Conservation (phyloP, 31 red algal genomes). For the Endocladia muricata region DNA sequence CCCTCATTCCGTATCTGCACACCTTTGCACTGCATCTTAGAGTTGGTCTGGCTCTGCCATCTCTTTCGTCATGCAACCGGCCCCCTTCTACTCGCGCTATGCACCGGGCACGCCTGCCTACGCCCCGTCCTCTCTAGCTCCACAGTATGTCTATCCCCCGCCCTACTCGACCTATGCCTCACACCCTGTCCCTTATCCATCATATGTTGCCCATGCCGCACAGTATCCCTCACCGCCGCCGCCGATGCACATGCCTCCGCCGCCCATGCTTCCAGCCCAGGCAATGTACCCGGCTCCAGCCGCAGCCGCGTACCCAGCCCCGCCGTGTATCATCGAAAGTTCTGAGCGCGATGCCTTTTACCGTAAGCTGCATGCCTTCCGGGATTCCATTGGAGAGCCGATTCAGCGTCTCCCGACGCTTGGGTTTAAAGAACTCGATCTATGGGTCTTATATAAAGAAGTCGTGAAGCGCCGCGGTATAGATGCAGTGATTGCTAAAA, state of each 20-base stretch:
- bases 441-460: slow-evolving; percentile 71
- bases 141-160: neutral
- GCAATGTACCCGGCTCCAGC: too few species aligned
- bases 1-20: too few species aligned
- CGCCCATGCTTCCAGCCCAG: neutral
- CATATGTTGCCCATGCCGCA: too few species aligned
- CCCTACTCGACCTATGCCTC: neutral
- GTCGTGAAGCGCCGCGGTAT: slow-evolving; percentile 77
- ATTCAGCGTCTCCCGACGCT: slow-evolving; percentile 83
- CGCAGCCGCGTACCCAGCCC: neutral
- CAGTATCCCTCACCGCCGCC: too few species aligned
- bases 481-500: slow-evolving; percentile 85
- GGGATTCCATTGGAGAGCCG: slow-evolving; percentile 55
- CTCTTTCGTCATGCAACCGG: neutral
- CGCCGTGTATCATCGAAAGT: neutral
- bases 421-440: slow-evolving; percentile 90
- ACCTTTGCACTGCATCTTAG: too few species aligned
- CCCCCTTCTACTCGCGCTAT: neutral
- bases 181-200: neutral
- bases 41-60: too few species aligned
- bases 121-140: neutral
- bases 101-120: neutral
- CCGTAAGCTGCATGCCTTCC: slow-evolving; percentile 60
- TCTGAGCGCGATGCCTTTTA: slow-evolving; percentile 59
- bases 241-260: neutral